Percentiles rank a stretch among this genome's conserved stretches.
These are phyloP conservation scores for Rhododendron vialii DNA, from an alignment of 148 eudicot genomes.

Conservation along the genomic window DNA sequence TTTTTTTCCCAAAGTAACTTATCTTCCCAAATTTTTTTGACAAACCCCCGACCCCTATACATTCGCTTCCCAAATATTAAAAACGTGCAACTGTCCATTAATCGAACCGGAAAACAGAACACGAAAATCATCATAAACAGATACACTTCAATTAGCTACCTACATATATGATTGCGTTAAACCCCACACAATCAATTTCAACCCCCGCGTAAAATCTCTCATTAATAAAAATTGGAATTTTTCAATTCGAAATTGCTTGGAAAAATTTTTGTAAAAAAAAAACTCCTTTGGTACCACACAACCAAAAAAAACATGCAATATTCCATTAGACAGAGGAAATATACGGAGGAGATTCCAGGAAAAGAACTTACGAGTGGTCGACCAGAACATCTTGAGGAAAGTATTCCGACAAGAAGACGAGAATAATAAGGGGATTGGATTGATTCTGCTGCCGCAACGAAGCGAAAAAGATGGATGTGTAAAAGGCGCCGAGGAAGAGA, in stretches of 20 bases:
- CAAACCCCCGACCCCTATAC: background rate
- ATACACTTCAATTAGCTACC: background rate
- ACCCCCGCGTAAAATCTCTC: background rate
- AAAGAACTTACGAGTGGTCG: constrained; percentile 5
- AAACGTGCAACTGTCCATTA: background rate
- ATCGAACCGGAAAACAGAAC: background rate
- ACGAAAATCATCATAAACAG: background rate
- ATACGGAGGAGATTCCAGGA: background rate
- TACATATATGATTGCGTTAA: background rate
- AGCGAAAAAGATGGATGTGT: no score
- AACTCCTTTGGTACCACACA: no score
- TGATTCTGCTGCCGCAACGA: background rate
- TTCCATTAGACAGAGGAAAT: no score
- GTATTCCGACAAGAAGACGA: background rate
- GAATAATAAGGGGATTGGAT: background rate
- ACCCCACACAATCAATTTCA: background rate
- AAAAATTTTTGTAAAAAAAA: no score
- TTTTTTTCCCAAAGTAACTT: background rate
- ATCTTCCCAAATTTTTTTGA: background rate
- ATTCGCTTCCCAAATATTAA: background rate
- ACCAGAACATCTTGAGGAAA: background rate
- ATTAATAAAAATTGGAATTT: background rate
- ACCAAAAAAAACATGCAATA: background rate
- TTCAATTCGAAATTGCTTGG: background rate
- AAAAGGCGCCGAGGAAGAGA: no score